Evolutionary conservation across 179 eudicot species (phyloP).

Genomic region (Silene noctiflora): DNA sequence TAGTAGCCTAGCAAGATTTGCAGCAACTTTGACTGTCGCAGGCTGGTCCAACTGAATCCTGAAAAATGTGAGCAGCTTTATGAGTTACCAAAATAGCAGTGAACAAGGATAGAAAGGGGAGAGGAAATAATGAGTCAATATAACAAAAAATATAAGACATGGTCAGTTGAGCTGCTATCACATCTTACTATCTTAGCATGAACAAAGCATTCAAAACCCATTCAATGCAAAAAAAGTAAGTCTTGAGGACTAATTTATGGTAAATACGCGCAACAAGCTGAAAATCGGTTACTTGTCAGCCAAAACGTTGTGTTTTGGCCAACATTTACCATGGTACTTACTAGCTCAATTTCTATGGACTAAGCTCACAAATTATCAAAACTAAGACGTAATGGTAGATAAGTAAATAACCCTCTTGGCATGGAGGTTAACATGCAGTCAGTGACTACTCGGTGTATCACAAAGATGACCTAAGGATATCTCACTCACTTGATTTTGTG

Average conservation of each 20-base stretch:
- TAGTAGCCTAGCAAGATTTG: conserved; percentile 77
- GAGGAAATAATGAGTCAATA: neutral
- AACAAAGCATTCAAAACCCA: neutral
- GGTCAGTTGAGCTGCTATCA: neutral
- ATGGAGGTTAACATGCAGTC: too few relatives aligned
- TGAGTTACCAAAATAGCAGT: conserved; percentile 10
- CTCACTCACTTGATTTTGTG: too few relatives aligned
- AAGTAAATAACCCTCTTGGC: too few relatives aligned
- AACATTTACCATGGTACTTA: too few relatives aligned
- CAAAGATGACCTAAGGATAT: too few relatives aligned
- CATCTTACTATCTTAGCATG: neutral
- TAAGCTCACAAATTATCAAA: too few relatives aligned
- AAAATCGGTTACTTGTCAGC: too few relatives aligned
- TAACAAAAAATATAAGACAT: neutral
- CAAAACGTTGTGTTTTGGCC: too few relatives aligned
- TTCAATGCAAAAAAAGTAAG: neutral
- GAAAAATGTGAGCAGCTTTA: conserved; percentile 11
- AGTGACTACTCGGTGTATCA: too few relatives aligned
- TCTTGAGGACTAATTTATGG: neutral
- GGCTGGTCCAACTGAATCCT: conserved; percentile 97
- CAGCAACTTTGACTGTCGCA: conserved; percentile 95
- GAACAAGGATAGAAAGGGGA: neutral
- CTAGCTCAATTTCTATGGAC: too few relatives aligned
- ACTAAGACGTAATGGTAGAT: too few relatives aligned
- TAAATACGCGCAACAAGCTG: neutral